Base-by-base conservation (phyloP, 2,329 filamentous ascomycete species). In the Fusarium avenaceum region DNA sequence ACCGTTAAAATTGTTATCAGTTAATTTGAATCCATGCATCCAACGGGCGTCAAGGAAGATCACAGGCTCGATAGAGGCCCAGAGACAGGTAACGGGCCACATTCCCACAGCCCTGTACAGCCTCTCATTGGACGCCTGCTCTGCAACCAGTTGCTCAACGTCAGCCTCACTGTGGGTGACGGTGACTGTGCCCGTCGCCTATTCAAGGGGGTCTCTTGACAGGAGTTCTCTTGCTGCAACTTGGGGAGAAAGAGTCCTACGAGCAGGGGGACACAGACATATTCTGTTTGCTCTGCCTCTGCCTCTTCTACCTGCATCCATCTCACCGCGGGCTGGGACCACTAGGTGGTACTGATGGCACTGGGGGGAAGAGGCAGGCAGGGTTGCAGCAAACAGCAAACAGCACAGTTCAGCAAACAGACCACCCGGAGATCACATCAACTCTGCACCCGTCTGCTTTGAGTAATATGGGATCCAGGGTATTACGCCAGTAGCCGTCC, bases 111-210 rank as follows among this genome's bases (percentile, higher is more conserved):
- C 19, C 48, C 33, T 45, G 24, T 38, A 49, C 42, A 46, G 30
- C 32, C 28, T 61, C 44, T 65, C 28, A 74, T 74, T 74, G 72
- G 72, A 65, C 70, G 62, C 63, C 62, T 64, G 61, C 46, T 51
- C 32, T 66, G 59, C 59, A 69, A 64, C 57, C 63, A 35, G 55
- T 69, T 67, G 66, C 62, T 56, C 53, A 58, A 39, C 59, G 72
- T 70, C 67, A 74, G 72, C 72, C 72, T 74, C 72, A 74, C 67
- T 73, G 62, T 68, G 35, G 35, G 35, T 38, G 48, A 30, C 50
- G 35, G 35, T 38, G 48, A 30, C 50, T 46, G 26, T 28, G 43
- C 49, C 66, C 59, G 59, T 69, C 56, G 65, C 61, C 65, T 69
- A 61, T 69, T 60, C 50, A 63, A 59, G 51, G 59, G 51, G 60